Evolutionary conservation across 1,139 yeast genomes (phyloP).

Genomic region (Tardiomyces depauwii): DNA sequence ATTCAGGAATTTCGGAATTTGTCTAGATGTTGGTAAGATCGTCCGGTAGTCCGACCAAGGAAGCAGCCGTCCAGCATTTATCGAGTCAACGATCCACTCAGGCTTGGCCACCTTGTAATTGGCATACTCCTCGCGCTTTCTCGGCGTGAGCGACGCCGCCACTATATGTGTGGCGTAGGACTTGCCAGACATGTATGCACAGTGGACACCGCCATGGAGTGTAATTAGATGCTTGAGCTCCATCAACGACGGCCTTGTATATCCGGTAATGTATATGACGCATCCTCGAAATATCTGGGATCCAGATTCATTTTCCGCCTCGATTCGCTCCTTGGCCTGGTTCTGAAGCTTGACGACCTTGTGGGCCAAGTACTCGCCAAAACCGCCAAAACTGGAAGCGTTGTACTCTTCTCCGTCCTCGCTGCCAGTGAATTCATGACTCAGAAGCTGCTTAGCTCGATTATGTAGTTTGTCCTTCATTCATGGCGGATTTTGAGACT

Average conservation of each 20-base stretch:
- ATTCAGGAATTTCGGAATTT: not conserved
- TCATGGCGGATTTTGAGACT: not conserved
- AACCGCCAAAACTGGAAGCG: slow-evolving; percentile 51
- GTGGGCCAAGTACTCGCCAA: slow-evolving; percentile 52
- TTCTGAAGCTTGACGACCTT: slow-evolving; percentile 59
- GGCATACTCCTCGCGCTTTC: slow-evolving; percentile 53
- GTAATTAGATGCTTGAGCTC: slow-evolving; percentile 64
- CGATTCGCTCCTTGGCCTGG: slow-evolving; percentile 30
- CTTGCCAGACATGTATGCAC: slow-evolving; percentile 58
- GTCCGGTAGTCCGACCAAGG: slow-evolving; percentile 65
- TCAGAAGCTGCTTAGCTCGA: not conserved
- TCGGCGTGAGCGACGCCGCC: slow-evolving; percentile 68
- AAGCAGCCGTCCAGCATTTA: slow-evolving; percentile 35
- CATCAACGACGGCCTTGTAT: slow-evolving; percentile 65
- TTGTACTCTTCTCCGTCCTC: slow-evolving; percentile 9
- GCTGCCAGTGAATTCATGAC: slow-evolving; percentile 3
- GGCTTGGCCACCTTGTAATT: slow-evolving; percentile 72
- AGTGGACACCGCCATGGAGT: slow-evolving; percentile 68
- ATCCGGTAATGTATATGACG: slow-evolving; percentile 70
- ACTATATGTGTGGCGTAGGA: slow-evolving; percentile 74
- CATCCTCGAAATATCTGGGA: slow-evolving; percentile 48
- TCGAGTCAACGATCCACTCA: slow-evolving; percentile 65
- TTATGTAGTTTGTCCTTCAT: not conserved
- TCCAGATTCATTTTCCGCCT: slow-evolving; percentile 5
- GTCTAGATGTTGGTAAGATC: slow-evolving; percentile 13